Conservation (phyloP, 495 filamentous ascomycete species). For the Penicillium coprophilum region DNA sequence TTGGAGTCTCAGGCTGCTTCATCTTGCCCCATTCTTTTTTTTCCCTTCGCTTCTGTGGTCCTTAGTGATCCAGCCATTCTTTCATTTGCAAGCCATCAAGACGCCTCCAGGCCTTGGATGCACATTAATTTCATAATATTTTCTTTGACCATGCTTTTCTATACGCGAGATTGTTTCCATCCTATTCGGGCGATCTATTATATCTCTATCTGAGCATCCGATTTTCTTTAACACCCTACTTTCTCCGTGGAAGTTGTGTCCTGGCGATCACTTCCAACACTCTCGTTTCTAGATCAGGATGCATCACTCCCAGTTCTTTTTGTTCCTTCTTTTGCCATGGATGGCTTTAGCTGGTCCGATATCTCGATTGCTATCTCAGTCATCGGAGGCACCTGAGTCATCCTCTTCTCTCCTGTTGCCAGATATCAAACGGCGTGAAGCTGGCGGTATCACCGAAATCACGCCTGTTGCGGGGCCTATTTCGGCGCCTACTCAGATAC, state of each 20-base stretch:
- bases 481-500: slow-evolving; percentile 1
- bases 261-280: slow-evolving; percentile 1
- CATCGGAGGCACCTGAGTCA: neutral
- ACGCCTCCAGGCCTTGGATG: slow-evolving; percentile 2
- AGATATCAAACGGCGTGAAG: slow-evolving; percentile 1
- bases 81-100: slow-evolving; percentile 12
- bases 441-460: slow-evolving; percentile 17
- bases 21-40: slow-evolving; percentile 19
- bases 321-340: slow-evolving; percentile 22
- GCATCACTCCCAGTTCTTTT: slow-evolving; percentile 20
- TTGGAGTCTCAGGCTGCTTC: neutral
- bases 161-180: neutral
- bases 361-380: slow-evolving; percentile 15
- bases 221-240: slow-evolving; percentile 2
- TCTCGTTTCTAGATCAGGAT: slow-evolving; percentile 22
- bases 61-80: slow-evolving; percentile 15
- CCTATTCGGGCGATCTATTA: slow-evolving; percentile 4
- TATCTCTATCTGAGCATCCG: slow-evolving; percentile 10
- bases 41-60: slow-evolving; percentile 2
- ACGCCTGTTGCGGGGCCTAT: slow-evolving; percentile 21
- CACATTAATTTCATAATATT: neutral
- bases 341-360: slow-evolving; percentile 43
- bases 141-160: slow-evolving; percentile 7
- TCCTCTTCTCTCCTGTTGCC: neutral
- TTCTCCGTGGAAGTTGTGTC: neutral